These are phyloP conservation scores for Russula dissimulans DNA, from an alignment of 768 basidiomycete genomes.

Conservation along the genomic window DNA sequence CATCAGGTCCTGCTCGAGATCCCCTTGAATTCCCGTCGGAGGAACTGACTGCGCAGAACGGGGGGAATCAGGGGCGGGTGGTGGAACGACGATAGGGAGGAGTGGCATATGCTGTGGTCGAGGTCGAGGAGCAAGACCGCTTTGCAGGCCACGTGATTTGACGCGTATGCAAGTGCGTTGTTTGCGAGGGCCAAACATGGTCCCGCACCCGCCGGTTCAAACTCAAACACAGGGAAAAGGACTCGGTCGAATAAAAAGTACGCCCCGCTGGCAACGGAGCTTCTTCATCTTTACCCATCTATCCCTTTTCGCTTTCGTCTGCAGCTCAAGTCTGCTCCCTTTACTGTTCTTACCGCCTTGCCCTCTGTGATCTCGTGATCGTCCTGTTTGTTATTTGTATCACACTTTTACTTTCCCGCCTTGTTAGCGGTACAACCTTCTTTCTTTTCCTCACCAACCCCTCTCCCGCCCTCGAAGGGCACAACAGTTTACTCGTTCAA, in stretches of 20 bases:
- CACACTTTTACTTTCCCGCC: background rate
- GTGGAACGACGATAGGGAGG: constrained; percentile 11
- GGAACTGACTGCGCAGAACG: constrained; percentile 66
- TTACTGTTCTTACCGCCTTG: background rate
- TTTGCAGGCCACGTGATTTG: constrained; percentile 1
- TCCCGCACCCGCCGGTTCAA: background rate
- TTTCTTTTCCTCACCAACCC: constrained; percentile 21
- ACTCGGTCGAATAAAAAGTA: background rate
- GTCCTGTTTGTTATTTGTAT: constrained; percentile 13
- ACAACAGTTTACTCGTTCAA: constrained; percentile 26
- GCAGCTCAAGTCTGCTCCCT: constrained; percentile 9
- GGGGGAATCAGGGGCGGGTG: constrained; percentile 51
- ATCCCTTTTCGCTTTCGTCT: constrained; percentile 4
- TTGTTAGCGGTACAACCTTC: constrained; percentile 17
- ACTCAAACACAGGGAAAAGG: background rate
- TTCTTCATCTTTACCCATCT: constrained; percentile 1
- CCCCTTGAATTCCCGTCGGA: constrained; percentile 59
- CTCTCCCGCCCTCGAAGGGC: constrained; percentile 30
- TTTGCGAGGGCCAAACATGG: background rate
- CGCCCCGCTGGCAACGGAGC: constrained; percentile 3
- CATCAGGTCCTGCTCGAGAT: constrained; percentile 65
- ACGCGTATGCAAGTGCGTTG: constrained; percentile 5
- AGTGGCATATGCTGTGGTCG: constrained; percentile 1
- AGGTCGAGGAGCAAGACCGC: no score
- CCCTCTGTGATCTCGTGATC: background rate